Conservation (phyloP, 2,329 filamentous ascomycete species). For the Alternaria metachromatica region DNA sequence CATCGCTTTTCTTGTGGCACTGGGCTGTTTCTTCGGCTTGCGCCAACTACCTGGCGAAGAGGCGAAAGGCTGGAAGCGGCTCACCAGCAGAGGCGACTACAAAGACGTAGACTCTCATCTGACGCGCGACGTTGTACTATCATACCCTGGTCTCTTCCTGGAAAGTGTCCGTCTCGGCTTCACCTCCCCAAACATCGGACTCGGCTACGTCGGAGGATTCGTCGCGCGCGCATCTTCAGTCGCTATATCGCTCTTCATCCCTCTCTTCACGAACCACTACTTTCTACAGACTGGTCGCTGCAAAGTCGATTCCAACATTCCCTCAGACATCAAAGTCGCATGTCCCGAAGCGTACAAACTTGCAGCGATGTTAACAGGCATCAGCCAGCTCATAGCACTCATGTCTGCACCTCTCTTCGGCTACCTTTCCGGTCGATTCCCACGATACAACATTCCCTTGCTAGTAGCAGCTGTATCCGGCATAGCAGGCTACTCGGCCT, state of each 20-base stretch:
- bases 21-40: slow-evolving; percentile 81
- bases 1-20: slow-evolving; percentile 73
- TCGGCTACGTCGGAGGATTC: slow-evolving; percentile 93
- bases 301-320: slow-evolving; percentile 55
- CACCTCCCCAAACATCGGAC: slow-evolving; percentile 76
- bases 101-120: slow-evolving; percentile 25
- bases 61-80: slow-evolving; percentile 69
- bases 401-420: slow-evolving; percentile 87
- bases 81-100: slow-evolving; percentile 38
- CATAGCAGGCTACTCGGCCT: slow-evolving; percentile 76
- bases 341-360: slow-evolving; percentile 88
- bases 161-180: slow-evolving; percentile 67
- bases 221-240: slow-evolving; percentile 94
- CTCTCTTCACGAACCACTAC: slow-evolving; percentile 89
- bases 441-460: slow-evolving; percentile 74
- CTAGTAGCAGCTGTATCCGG: slow-evolving; percentile 75
- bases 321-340: slow-evolving; percentile 76
- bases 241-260: slow-evolving; percentile 92
- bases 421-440: slow-evolving; percentile 74
- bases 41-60: slow-evolving; percentile 73
- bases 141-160: slow-evolving; percentile 53
- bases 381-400: slow-evolving; percentile 85
- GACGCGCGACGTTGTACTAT: slow-evolving; percentile 66
- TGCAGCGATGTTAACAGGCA: slow-evolving; percentile 84
- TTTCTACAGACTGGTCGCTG: slow-evolving; percentile 85